Percentiles rank a stretch among this genome's conserved stretches.
Evolutionary conservation across 2,329 filamentous ascomycete species (phyloP).

Genomic region (Xylariales sp.): DNA sequence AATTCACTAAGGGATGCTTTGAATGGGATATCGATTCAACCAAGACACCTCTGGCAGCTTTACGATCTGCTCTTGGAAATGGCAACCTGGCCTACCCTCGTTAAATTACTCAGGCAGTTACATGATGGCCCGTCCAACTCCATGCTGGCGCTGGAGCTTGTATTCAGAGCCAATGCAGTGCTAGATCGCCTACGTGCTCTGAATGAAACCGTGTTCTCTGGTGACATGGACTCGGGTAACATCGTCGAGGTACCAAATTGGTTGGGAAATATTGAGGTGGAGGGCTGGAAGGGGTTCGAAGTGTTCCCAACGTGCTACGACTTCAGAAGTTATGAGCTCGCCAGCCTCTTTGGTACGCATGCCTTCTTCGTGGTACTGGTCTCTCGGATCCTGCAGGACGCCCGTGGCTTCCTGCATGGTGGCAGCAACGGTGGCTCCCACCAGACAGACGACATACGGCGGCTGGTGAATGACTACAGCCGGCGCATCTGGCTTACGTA

Average conservation of each 20-base stretch:
- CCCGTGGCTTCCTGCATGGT: conserved; percentile 15
- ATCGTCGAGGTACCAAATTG: conserved; percentile 16
- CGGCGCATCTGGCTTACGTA: conserved; percentile 20
- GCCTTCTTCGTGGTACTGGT: conserved; percentile 18
- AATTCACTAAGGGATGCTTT: conserved; percentile 15
- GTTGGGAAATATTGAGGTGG: background rate
- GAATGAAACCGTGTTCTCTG: conserved; percentile 13
- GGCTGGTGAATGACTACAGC: conserved; percentile 16
- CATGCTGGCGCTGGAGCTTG: conserved; percentile 17
- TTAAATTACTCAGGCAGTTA: conserved; percentile 14
- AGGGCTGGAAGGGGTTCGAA: background rate
- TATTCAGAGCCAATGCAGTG: conserved; percentile 12
- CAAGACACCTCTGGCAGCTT: conserved; percentile 13
- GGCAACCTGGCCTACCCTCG: conserved; percentile 21
- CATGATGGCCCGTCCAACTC: conserved; percentile 15
- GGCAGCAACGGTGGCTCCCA: too few relatives aligned
- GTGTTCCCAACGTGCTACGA: conserved; percentile 18
- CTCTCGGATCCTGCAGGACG: conserved; percentile 17
- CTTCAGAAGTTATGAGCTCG: conserved; percentile 19
- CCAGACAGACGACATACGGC: conserved; percentile 7
- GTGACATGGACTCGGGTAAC: conserved; percentile 13
- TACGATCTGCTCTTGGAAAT: conserved; percentile 20
- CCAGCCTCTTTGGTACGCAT: conserved; percentile 19
- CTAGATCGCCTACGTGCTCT: conserved; percentile 15
- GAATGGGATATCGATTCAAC: conserved; percentile 10